Percentiles rank a stretch among this genome's conserved stretches.
Conservation (phyloP, 768 basidiomycete genomes). For the Tremella mesenterica region DNA sequence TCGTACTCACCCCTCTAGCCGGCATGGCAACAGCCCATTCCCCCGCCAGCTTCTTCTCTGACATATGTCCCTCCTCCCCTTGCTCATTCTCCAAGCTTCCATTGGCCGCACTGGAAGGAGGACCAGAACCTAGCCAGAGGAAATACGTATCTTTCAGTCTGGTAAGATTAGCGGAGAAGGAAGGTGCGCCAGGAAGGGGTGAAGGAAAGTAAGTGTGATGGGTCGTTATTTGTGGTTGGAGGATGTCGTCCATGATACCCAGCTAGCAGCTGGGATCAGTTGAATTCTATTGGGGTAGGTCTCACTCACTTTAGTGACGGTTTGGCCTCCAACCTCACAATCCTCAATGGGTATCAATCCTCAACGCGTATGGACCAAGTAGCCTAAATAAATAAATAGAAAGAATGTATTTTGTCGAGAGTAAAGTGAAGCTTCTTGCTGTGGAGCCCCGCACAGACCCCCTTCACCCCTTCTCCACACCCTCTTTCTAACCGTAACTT, state of each 20-base stretch:
- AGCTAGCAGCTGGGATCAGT: too few species aligned
- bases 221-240: constrained; percentile 8
- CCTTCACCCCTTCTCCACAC: too few species aligned
- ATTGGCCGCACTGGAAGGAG: constrained; percentile 3
- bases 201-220: constrained; percentile 24
- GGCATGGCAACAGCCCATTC: constrained; percentile 40
- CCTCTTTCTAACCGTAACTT: too few species aligned
- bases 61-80: not conserved
- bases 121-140: constrained; percentile 29
- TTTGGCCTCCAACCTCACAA: too few species aligned
- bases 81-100: not conserved
- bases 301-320: too few species aligned
- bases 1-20: constrained; percentile 29
- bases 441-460: too few species aligned
- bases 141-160: constrained; percentile 23
- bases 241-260: not conserved
- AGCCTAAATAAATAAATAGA: too few species aligned
- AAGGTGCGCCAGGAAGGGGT: constrained; percentile 20
- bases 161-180: constrained; percentile 31
- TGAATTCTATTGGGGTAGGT: too few species aligned
- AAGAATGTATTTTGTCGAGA: too few species aligned
- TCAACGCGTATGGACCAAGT: too few species aligned
- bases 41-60: constrained; percentile 16
- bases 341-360: too few species aligned
- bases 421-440: too few species aligned